Conservation (phyloP, 2,329 filamentous ascomycete species). For the Exserohilum rostratum region DNA sequence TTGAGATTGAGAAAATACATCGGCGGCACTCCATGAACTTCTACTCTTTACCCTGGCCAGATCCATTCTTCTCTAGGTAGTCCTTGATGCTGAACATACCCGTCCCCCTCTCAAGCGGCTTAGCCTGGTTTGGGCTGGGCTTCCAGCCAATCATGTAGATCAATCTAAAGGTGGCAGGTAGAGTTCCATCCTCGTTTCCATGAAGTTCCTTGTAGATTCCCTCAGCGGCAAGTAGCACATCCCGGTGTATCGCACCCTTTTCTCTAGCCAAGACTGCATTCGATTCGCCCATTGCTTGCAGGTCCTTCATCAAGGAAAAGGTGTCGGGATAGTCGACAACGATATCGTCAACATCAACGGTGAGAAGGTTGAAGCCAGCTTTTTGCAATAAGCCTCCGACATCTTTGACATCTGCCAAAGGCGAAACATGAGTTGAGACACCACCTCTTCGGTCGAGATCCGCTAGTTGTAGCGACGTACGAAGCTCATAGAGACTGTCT, state of each 20-base stretch:
- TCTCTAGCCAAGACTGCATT: slow-evolving; percentile 89
- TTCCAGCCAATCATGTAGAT: slow-evolving; percentile 99
- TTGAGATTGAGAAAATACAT: neutral
- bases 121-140: slow-evolving; percentile 75
- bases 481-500: slow-evolving; percentile 90
- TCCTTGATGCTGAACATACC: slow-evolving; percentile 90
- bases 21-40: neutral
- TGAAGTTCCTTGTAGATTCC: slow-evolving; percentile 88
- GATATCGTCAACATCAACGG: slow-evolving; percentile 96
- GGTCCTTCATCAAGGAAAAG: slow-evolving; percentile 89
- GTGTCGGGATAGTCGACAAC: slow-evolving; percentile 91
- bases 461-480: slow-evolving; percentile 89
- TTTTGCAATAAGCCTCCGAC: slow-evolving; percentile 84
- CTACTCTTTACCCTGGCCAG: slow-evolving; percentile 20
- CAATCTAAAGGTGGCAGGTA: slow-evolving; percentile 88
- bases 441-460: slow-evolving; percentile 91
- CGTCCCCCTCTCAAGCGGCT: slow-evolving; percentile 82
- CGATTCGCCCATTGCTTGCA: slow-evolving; percentile 95
- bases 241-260: slow-evolving; percentile 74
- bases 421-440: slow-evolving; percentile 87
- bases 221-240: slow-evolving; percentile 85
- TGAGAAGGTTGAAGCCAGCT: slow-evolving; percentile 93
- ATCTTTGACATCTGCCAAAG: slow-evolving; percentile 89
- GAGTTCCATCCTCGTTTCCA: slow-evolving; percentile 69
- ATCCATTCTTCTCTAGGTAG: slow-evolving; percentile 61